These are phyloP conservation scores for Beauveria brongniartii DNA, from an alignment of 2,329 filamentous ascomycete species.

Conservation along the genomic window DNA sequence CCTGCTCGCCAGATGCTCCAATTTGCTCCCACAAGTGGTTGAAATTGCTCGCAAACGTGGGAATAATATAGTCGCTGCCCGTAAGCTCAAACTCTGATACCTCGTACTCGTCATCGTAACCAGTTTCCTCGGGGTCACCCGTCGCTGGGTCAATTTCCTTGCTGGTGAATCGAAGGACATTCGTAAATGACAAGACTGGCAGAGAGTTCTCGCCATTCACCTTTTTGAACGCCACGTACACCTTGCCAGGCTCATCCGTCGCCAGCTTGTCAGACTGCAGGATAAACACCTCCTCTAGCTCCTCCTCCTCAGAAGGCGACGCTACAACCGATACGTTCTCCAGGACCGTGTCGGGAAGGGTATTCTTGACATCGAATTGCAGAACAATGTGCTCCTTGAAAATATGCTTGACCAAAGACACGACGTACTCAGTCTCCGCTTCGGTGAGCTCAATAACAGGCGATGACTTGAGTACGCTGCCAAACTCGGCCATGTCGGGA, in stretches of 20 bases:
- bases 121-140: slow-evolving; percentile 81
- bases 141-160: slow-evolving; percentile 96
- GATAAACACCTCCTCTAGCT: slow-evolving; percentile 86
- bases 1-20: slow-evolving; percentile 79
- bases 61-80: slow-evolving; percentile 89
- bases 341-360: slow-evolving; percentile 79
- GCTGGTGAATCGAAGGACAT: slow-evolving; percentile 91
- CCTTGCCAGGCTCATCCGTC: slow-evolving; percentile 81
- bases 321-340: slow-evolving; percentile 82
- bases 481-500: slow-evolving; percentile 85
- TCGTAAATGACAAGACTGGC: slow-evolving; percentile 75
- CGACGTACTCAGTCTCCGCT: slow-evolving; percentile 95
- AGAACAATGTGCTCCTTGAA: slow-evolving; percentile 96
- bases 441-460: slow-evolving; percentile 83
- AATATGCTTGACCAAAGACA: slow-evolving; percentile 88
- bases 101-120: slow-evolving; percentile 97
- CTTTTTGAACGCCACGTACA: slow-evolving; percentile 94
- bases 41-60: slow-evolving; percentile 90
- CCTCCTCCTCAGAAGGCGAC: slow-evolving; percentile 72
- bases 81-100: slow-evolving; percentile 86
- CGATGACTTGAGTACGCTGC: slow-evolving; percentile 86
- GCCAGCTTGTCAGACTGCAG: slow-evolving; percentile 76
- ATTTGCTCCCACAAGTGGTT: slow-evolving; percentile 93
- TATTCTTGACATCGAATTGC: slow-evolving; percentile 98
- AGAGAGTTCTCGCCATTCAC: slow-evolving; percentile 66